Evolutionary conservation across 441 rosid species (phyloP), one percentile per base, ranked within the genome.

Genomic region (Populus trichocarpa): DNA sequence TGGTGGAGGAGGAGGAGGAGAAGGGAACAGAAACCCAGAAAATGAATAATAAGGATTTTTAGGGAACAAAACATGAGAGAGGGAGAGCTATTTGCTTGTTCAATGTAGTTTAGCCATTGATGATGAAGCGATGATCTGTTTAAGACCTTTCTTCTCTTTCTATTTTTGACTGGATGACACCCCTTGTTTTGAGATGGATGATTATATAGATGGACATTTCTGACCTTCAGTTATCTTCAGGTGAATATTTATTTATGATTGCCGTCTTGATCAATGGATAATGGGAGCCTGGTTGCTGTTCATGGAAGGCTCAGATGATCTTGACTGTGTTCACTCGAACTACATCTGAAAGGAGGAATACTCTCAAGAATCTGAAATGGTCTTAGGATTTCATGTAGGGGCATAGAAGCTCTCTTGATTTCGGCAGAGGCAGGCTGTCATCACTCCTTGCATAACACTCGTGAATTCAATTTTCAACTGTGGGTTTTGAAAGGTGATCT

Each of bases 11-110:
- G 77, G 22, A 23, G 76, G 23, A 10, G 72, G 36, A 25, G 38
- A 8, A 72, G 64, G 80, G 83, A 83, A 80, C 80, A 59, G 67
- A 77, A 80, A 80, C 73, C 81, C 67, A 85, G 75, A 75, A 67
- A 73, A 63, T 20, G 40, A 73, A 77, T 40, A 14, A 66, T 12
- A 28, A 32, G 35, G 61, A 71, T 10, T 59, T 57, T 42, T n/a
- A 66, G 70, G 61, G 74, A 69, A 53, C 32, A 35, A 22, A 36
- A 35, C 30, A 68, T 16, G 75, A 46, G 61, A 46, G 65, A 6
- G 20, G 13, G 36, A 22, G 53, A 69, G 16, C 14, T 61, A n/a
- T 71, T 23, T 69, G 36, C 50, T 12, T 22, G 35, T 16, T 73
- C 22, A 12, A 8, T 28, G 33, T 63, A 9, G 66, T 23, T 23